Evolutionary conservation across 169 alveolate species (phyloP), one percentile per base, ranked within the genome.

Genomic region (Cyclospora cayetanensis): DNA sequence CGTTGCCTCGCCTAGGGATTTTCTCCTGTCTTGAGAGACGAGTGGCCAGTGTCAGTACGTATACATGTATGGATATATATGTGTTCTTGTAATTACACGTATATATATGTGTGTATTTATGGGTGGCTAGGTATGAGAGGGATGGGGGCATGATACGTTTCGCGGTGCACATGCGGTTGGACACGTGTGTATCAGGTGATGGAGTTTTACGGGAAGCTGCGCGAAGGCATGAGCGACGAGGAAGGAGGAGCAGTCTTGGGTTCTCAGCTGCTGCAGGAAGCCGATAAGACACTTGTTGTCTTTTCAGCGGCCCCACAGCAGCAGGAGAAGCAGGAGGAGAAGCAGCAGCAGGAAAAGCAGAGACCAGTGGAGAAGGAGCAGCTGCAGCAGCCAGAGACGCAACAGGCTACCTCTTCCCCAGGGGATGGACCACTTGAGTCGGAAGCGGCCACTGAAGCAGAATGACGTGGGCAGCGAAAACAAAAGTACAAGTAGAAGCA

Each of bases 181-280:
- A n/a, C n/a, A n/a, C n/a, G n/a, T n/a, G n/a, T n/a, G n/a, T n/a
- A n/a, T n/a, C n/a, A 22, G 68, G 68, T 55, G 68, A 55, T 55
- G 68, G 68, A 55, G 25, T 55, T 55, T 11, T 55, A 55, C 15
- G 68, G 68, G 25, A 22, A 22, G 68, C 68, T 55, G 68, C 68
- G 68, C n/a, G n/a, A n/a, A n/a, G n/a, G n/a, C n/a, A n/a, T n/a
- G n/a, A 55, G 3, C 4, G 5, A 55, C 20, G 68, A 22, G 68
- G 68, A 55, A 55, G 15, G 68, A 25, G 68, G 68, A 31, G 35
- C 68, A 31, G n/a, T n/a, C n/a, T n/a, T n/a, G n/a, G n/a, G n/a
- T n/a, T n/a, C n/a, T n/a, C 68, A 55, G 68, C 68, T 55, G 68
- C 68, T 55, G 68, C 68, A 55, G 68, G 68, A 55, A 11, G 68